phyloP scores from a whole-genome alignment of 1,284 basidiomycete species.

The Puccinia brachypodii region DNA sequence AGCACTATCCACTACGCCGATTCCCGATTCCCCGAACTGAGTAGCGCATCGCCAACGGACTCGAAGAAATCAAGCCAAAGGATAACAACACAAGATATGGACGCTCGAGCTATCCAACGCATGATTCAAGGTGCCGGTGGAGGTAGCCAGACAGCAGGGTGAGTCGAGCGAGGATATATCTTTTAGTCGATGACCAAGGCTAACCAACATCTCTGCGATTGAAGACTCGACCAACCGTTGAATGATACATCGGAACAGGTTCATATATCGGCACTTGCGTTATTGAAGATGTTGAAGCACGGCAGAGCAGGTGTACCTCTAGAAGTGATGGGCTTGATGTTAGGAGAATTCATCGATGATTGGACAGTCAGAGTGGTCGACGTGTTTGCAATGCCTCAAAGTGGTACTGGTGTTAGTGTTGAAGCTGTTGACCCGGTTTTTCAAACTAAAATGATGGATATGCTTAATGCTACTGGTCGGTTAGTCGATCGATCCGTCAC shows the following conservation, averaged over 20 bases:
- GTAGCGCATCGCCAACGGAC: too few relatives aligned
- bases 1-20: background rate
- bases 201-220: background rate
- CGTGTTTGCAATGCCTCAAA: constrained; percentile 99
- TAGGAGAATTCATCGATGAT: constrained; percentile 98
- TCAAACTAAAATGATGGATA: constrained; percentile 97
- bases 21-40: background rate
- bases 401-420: constrained; percentile 95
- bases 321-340: constrained; percentile 99
- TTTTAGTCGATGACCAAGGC: background rate
- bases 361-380: constrained; percentile 88
- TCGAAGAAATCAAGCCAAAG: background rate
- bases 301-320: constrained; percentile 98
- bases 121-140: constrained; percentile 40
- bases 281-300: constrained; percentile 99
- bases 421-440: constrained; percentile 99
- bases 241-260: constrained; percentile 76
- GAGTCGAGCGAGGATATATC: background rate
- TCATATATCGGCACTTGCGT: constrained; percentile 88
- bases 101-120: constrained; percentile 42
- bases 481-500: constrained; percentile 59
- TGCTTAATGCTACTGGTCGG: constrained; percentile 99
- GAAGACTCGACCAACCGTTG: constrained; percentile 37
- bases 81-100: constrained; percentile 7
- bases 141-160: constrained; percentile 27